These are phyloP conservation scores for Chrysosporium queenslandicum DNA, from an alignment of 2,329 filamentous ascomycete species.

Conservation along the genomic window DNA sequence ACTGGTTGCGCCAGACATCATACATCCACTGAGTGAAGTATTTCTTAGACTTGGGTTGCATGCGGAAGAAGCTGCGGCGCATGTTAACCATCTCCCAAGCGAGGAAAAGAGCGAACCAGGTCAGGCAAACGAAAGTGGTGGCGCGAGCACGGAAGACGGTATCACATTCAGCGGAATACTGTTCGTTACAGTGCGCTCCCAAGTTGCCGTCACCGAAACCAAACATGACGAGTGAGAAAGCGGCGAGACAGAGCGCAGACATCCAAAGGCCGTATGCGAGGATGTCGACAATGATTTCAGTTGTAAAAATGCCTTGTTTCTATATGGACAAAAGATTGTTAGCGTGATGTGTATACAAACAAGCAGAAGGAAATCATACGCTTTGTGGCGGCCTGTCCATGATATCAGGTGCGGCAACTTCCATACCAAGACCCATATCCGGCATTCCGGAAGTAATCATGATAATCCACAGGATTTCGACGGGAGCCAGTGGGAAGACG, in stretches of 20 bases:
- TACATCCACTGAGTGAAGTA: constrained; percentile 57
- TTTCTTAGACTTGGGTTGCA: constrained; percentile 53
- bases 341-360: neutral
- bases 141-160: constrained; percentile 61
- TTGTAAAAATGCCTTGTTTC: constrained; percentile 62
- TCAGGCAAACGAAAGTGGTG: constrained; percentile 63
- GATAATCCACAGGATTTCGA: constrained; percentile 89
- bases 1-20: constrained; percentile 62
- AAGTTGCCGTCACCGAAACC: constrained; percentile 52
- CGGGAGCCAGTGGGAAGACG: constrained; percentile 74
- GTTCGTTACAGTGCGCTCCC: constrained; percentile 51
- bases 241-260: constrained; percentile 55
- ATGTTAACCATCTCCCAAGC: constrained; percentile 70
- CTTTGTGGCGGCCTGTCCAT: constrained; percentile 71
- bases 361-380: constrained; percentile 15
- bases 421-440: constrained; percentile 77
- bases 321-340: constrained; percentile 5
- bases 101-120: constrained; percentile 65
- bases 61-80: constrained; percentile 63
- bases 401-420: constrained; percentile 63
- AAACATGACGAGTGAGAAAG: constrained; percentile 57
- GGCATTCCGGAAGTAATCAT: constrained; percentile 84
- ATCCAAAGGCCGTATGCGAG: constrained; percentile 69
- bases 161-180: constrained; percentile 46
- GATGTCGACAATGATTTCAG: constrained; percentile 69